These are phyloP conservation scores for Globisporangium spiculum DNA, from an alignment of 352 stramenopile genomes.

Conservation along the genomic window DNA sequence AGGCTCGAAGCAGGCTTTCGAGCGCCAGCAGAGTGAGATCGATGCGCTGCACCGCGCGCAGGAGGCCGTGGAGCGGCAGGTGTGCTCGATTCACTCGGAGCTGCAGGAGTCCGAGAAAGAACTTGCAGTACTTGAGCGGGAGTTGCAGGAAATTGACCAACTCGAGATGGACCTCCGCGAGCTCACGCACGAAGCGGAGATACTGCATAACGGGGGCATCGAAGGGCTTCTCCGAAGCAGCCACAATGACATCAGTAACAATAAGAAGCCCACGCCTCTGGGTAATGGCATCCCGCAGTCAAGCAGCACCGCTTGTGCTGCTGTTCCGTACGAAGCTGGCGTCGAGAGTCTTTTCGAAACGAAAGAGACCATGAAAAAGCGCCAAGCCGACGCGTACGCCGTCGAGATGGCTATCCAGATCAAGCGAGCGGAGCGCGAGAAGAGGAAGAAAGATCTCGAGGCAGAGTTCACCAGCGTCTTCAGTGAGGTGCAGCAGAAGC, in stretches of 20 bases:
- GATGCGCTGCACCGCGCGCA: slow-evolving; percentile 91
- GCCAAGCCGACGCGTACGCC: slow-evolving; percentile 83
- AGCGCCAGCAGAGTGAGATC: slow-evolving; percentile 90
- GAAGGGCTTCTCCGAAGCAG: slow-evolving; percentile 40
- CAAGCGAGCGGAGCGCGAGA: slow-evolving; percentile 89
- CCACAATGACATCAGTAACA: slow-evolving; percentile 17
- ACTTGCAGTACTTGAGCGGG: slow-evolving; percentile 85
- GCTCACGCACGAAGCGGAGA: slow-evolving; percentile 89
- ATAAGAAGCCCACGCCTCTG: slow-evolving; percentile 29
- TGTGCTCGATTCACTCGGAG: slow-evolving; percentile 89
- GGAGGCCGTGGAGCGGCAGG: slow-evolving; percentile 83
- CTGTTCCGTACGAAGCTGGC: slow-evolving; percentile 41
- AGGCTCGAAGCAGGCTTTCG: slow-evolving; percentile 91
- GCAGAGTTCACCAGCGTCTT: slow-evolving; percentile 91
- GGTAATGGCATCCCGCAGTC: slow-evolving; percentile 46
- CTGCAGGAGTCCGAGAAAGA: slow-evolving; percentile 90
- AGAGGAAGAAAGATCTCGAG: slow-evolving; percentile 90
- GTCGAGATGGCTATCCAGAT: slow-evolving; percentile 93
- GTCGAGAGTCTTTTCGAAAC: slow-evolving; percentile 50
- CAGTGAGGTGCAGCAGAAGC: slow-evolving; percentile 88
- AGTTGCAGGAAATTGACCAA: slow-evolving; percentile 92
- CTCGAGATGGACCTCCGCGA: slow-evolving; percentile 88
- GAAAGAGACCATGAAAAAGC: slow-evolving; percentile 39
- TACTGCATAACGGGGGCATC: slow-evolving; percentile 67
- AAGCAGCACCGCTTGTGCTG: slow-evolving; percentile 12